These are phyloP conservation scores for Corymbia calophylla DNA, from an alignment of 441 rosid genomes.

Conservation along the genomic window DNA sequence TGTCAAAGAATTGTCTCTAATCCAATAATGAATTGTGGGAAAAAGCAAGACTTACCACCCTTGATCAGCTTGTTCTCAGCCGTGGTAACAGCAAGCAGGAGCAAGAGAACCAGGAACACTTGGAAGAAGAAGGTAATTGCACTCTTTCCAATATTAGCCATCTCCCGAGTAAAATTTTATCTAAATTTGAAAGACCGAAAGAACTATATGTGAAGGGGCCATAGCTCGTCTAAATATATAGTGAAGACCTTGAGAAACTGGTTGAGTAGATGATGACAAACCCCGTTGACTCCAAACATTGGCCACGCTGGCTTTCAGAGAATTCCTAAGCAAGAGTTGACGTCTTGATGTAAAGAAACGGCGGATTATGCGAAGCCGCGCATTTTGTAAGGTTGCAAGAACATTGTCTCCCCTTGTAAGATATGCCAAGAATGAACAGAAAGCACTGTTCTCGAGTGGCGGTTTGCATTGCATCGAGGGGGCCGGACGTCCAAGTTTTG, in stretches of 20 bases:
- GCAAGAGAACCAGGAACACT: not conserved
- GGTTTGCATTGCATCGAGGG: not conserved
- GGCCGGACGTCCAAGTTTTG: not conserved
- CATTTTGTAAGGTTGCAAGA: not conserved
- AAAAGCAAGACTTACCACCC: not conserved
- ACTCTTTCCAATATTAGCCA: not conserved
- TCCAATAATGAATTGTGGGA: not conserved
- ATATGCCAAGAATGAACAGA: not conserved
- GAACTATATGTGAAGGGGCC: not conserved
- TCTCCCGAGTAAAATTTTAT: not conserved
- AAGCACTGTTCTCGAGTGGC: fast-evolving
- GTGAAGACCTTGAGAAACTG: not conserved
- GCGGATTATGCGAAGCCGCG: not conserved
- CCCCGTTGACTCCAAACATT: not conserved
- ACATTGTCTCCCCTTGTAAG: not conserved
- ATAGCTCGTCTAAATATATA: not conserved
- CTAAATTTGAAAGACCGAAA: not conserved
- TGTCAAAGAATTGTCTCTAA: not conserved
- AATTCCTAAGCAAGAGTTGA: not conserved
- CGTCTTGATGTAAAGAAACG: not conserved
- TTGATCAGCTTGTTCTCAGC: not conserved
- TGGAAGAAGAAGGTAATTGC: not conserved
- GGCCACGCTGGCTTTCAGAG: not conserved
- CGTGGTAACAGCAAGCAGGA: not conserved
- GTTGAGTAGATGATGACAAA: not conserved